These are phyloP conservation scores for Colletotrichum acutatum DNA, from an alignment of 2,329 filamentous ascomycete species.

Conservation along the genomic window DNA sequence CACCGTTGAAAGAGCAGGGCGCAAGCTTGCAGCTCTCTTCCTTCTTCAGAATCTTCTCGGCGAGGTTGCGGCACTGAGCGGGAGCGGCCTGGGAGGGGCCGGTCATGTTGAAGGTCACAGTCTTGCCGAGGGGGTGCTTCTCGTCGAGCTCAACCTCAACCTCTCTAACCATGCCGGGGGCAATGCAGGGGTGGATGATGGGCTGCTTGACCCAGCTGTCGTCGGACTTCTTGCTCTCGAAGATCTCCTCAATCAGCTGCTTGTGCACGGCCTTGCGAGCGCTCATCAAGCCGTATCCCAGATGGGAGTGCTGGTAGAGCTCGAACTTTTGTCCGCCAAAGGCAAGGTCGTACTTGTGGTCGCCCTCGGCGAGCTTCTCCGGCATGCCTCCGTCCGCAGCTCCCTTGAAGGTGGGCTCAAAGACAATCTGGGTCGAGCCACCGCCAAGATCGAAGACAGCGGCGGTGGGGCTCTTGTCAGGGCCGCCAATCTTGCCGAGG, in stretches of 20 bases:
- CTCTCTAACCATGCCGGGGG: conserved; percentile 79
- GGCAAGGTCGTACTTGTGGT: conserved; percentile 93
- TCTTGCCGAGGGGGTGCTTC: conserved; percentile 71
- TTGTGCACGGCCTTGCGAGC: conserved; percentile 89
- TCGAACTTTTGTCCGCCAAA: conserved; percentile 93
- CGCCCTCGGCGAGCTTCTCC: conserved; percentile 84
- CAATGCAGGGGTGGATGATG: conserved; percentile 87
- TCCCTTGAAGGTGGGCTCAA: conserved; percentile 91
- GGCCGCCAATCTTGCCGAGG: conserved; percentile 94
- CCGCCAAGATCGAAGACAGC: conserved; percentile 97
- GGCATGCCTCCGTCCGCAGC: conserved; percentile 82
- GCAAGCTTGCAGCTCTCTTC: conserved; percentile 82
- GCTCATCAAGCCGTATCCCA: conserved; percentile 96
- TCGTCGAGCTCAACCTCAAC: conserved; percentile 78
- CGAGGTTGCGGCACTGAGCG: conserved; percentile 88
- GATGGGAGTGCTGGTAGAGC: conserved; percentile 97
- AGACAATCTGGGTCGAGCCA: conserved; percentile 98
- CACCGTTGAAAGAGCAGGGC: conserved; percentile 98
- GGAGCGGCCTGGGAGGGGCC: conserved; percentile 81
- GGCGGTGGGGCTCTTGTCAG: conserved; percentile 89
- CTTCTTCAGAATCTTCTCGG: conserved; percentile 92
- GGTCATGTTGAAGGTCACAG: conserved; percentile 83
- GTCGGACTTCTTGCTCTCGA: conserved; percentile 69
- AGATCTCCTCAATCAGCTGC: conserved; percentile 77
- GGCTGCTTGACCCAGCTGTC: conserved; percentile 76